Conservation (phyloP, 2,329 filamentous ascomycete genomes). For the Fusarium nygamai region DNA sequence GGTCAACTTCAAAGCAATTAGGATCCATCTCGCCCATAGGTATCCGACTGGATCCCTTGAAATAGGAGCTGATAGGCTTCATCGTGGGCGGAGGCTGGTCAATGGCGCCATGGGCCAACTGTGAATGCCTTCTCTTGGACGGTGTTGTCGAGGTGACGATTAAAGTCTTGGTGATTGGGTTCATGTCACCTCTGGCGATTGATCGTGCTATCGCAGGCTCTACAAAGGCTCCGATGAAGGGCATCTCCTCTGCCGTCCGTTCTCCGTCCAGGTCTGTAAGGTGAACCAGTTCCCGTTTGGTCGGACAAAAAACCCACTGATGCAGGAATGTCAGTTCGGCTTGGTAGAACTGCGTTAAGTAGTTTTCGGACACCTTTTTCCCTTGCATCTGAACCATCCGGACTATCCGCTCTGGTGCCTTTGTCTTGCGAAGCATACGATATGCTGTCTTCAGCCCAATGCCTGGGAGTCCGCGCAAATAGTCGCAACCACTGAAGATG, state of each 20-base stretch:
- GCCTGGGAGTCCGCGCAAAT: slow-evolving; percentile 84
- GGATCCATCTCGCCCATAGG: slow-evolving; percentile 71
- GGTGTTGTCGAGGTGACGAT: slow-evolving; percentile 58
- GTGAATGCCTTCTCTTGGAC: slow-evolving; percentile 55
- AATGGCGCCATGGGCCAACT: slow-evolving; percentile 40
- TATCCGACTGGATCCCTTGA: slow-evolving; percentile 61
- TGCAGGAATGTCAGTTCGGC: slow-evolving; percentile 94
- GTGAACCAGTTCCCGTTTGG: slow-evolving; percentile 75
- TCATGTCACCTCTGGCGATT: slow-evolving; percentile 83
- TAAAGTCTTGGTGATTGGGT: slow-evolving; percentile 86
- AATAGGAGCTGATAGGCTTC: slow-evolving; percentile 66
- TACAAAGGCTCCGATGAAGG: slow-evolving; percentile 82
- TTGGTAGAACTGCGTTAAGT: slow-evolving; percentile 82
- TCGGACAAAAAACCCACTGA: slow-evolving; percentile 92
- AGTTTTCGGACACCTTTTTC: slow-evolving; percentile 84
- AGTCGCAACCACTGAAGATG: slow-evolving; percentile 96
- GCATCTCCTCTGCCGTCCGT: slow-evolving; percentile 74
- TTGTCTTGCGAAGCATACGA: slow-evolving; percentile 88
- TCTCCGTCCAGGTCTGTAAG: slow-evolving; percentile 73
- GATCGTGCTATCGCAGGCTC: slow-evolving; percentile 74
- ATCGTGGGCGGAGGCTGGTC: slow-evolving; percentile 45
- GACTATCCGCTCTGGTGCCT: slow-evolving; percentile 83
- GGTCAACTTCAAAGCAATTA: slow-evolving; percentile 67
- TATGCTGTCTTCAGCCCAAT: slow-evolving; percentile 95
- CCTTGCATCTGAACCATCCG: slow-evolving; percentile 89